Evolutionary conservation across 2,329 filamentous ascomycete species (phyloP), one percentile per base, ranked within the genome.

Genomic region (Thermothelomyces thermophilus): DNA sequence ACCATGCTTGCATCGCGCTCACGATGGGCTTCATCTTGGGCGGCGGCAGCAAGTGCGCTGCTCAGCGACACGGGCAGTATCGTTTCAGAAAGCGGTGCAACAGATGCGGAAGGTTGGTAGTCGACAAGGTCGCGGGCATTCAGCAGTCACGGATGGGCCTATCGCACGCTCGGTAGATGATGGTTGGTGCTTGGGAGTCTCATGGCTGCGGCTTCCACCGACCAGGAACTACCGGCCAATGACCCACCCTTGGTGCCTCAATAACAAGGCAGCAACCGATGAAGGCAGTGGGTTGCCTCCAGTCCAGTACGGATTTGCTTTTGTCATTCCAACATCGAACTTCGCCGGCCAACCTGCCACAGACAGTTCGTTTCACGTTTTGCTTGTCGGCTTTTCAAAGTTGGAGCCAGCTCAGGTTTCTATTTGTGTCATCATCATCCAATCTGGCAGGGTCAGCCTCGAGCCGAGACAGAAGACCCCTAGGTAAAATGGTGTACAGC

Each of bases 1-100:
- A 88, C 90, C 90, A 96, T 64, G 90, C 91, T 73, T 95, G 90
- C 73, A 90, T 80, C 59, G 89, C 84, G 66, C 88, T 86, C 62
- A 97, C 87, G 66, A 97, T 76, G 60, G 91, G 90, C 84, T 96
- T 96, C 90, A 96, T 96, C 65, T 35, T 59, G 50, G 45, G 39
- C 42, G 42, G 39, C 17, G n/a, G 16, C 5, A 34, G 42, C 26
- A 22, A 33, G 26, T 19, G 36, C 13, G 24, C 17, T 20, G 34
- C 34, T 37, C 22, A 20, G 22, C 28, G 19, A n/a, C n/a, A 22
- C 16, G 8, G 16, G 19, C 9, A 35, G 16, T 35, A 2, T 22
- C 9, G 13, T 39, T 35, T 53, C 37, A 20, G 33, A 14, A 10
- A n/a, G 19, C 9, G 5, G 19, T 16, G 19, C 26, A 20, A 22